These are phyloP conservation scores for Beauveria sp. DNA, from an alignment of 2,329 filamentous ascomycete genomes.

Conservation along the genomic window DNA sequence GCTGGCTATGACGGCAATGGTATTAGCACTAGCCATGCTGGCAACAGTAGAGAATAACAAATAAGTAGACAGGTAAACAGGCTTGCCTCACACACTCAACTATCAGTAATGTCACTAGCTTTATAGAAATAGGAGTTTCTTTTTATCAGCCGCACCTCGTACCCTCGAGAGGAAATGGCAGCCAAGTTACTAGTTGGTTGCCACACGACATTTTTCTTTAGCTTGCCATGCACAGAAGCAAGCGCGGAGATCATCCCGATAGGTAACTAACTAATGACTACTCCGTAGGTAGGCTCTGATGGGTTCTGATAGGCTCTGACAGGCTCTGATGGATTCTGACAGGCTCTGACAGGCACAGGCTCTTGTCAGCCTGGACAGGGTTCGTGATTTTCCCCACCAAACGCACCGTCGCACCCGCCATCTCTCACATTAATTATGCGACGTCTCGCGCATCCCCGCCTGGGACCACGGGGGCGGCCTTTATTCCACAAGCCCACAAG, in stretches of 20 bases:
- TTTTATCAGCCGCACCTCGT: background rate
- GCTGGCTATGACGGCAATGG: background rate
- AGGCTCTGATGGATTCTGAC: too few species aligned
- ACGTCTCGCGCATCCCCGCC: background rate
- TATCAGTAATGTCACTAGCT: background rate
- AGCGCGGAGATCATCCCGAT: constrained; percentile 8
- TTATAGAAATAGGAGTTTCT: background rate
- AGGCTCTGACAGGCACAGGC: background rate
- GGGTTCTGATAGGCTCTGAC: too few species aligned
- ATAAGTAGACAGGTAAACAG: too few species aligned
- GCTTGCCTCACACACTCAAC: too few species aligned
- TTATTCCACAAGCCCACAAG: constrained; percentile 4
- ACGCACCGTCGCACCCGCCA: background rate
- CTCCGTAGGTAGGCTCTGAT: too few species aligned
- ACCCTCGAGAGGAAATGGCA: background rate
- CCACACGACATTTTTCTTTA: background rate
- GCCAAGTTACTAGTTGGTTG: background rate
- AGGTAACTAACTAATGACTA: background rate
- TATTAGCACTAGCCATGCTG: background rate
- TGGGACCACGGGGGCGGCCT: background rate
- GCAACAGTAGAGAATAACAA: background rate
- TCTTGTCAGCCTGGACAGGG: background rate
- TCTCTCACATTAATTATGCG: background rate
- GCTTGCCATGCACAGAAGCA: background rate
- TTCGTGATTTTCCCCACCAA: background rate